These are phyloP conservation scores for Trichosporon coremiiforme DNA, from an alignment of 1,284 basidiomycete genomes.

Conservation along the genomic window DNA sequence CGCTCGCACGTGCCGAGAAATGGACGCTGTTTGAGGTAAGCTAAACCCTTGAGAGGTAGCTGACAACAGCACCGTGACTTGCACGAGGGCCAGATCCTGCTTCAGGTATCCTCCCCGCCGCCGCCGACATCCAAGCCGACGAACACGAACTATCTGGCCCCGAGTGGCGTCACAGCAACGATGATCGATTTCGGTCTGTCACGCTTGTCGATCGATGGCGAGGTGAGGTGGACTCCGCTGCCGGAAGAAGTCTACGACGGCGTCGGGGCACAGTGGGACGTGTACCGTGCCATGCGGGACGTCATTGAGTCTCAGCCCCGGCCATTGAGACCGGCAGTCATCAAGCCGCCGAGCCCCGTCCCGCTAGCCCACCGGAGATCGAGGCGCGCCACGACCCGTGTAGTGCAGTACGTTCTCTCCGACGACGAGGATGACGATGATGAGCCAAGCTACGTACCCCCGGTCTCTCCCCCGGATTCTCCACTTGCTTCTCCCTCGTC, in stretches of 20 bases:
- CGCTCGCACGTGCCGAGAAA: slow-evolving; percentile 76
- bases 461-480: neutral
- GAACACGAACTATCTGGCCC: slow-evolving; percentile 34
- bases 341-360: neutral
- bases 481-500: neutral
- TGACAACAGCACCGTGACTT: slow-evolving; percentile 85
- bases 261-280: slow-evolving; percentile 86
- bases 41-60: neutral
- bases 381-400: neutral
- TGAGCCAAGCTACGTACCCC: neutral
- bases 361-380: neutral
- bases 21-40: slow-evolving; percentile 79
- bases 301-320: slow-evolving; percentile 44
- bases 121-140: slow-evolving; percentile 32
- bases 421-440: neutral
- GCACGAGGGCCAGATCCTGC: slow-evolving; percentile 96
- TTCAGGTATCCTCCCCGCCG: slow-evolving; percentile 55
- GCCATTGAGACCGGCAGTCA: neutral
- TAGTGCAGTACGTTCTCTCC: neutral
- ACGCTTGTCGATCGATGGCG: slow-evolving; percentile 62
- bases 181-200: slow-evolving; percentile 95
- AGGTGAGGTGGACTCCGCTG: slow-evolving; percentile 54
- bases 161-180: slow-evolving; percentile 71
- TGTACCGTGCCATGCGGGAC: slow-evolving; percentile 84
- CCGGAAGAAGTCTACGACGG: slow-evolving; percentile 82